Percentiles rank a stretch among this genome's conserved stretches.
These are phyloP conservation scores for Inonotus obliquus DNA, from an alignment of 1,284 basidiomycete species.

Conservation along the genomic window DNA sequence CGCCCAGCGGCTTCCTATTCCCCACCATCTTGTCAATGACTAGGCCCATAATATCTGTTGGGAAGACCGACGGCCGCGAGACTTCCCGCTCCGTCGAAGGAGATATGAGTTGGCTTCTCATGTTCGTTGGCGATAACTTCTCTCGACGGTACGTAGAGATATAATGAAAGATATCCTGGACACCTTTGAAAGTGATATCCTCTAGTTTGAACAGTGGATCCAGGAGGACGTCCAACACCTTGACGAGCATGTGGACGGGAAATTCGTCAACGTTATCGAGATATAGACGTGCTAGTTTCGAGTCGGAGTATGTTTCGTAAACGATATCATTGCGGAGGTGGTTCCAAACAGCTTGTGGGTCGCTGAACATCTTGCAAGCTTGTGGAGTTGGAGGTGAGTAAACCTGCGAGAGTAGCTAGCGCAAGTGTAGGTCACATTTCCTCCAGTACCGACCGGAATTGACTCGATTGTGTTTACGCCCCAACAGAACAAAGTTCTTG, in stretches of 20 bases:
- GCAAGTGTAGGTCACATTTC: too few relatives aligned
- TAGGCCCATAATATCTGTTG: not conserved
- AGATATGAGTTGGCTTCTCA: too few relatives aligned
- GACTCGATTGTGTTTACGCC: too few relatives aligned
- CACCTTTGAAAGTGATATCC: not conserved
- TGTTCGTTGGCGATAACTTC: not conserved
- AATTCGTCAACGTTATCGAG: not conserved
- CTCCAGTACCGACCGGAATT: too few relatives aligned
- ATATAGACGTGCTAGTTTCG: not conserved
- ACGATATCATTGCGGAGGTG: not conserved
- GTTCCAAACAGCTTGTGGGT: not conserved
- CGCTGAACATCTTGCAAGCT: not conserved
- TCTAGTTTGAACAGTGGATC: not conserved
- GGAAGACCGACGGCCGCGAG: not conserved
- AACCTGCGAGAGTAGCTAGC: too few relatives aligned
- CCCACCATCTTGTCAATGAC: not conserved
- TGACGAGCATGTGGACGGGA: not conserved
- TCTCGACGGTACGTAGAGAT: not conserved
- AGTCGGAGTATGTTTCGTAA: not conserved
- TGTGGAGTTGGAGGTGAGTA: not conserved
- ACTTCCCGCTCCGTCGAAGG: too few relatives aligned
- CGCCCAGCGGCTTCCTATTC: not conserved
- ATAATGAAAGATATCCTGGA: not conserved
- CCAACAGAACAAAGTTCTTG: too few relatives aligned
- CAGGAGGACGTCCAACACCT: slow-evolving; percentile 1